Percentiles rank a stretch among this genome's conserved stretches.
Evolutionary conservation across 257 asterid genomes (phyloP).

Genomic region (Craterostigma plantagineum): DNA sequence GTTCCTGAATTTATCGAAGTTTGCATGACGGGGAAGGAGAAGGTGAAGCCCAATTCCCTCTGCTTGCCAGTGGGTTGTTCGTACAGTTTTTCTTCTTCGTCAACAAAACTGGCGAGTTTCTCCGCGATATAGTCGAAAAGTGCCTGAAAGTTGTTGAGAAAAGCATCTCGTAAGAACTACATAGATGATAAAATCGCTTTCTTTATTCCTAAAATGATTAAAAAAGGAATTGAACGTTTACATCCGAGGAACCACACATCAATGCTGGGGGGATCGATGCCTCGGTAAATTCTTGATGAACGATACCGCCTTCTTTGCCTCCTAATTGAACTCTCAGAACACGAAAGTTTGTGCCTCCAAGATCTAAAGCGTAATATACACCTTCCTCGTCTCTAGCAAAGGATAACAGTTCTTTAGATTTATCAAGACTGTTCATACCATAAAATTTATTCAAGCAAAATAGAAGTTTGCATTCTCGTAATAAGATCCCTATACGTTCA

Average conservation of each 20-base stretch:
- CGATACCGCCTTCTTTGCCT: slow-evolving; percentile 46
- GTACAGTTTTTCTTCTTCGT: slow-evolving; percentile 31
- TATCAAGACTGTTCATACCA: no score
- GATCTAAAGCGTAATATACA: slow-evolving; percentile 82
- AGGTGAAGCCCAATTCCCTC: slow-evolving; percentile 70
- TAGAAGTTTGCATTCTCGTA: no score
- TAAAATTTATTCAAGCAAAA: neutral
- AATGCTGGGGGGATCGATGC: slow-evolving; percentile 72
- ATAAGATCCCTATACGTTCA: no score
- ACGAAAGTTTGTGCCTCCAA: slow-evolving; percentile 93
- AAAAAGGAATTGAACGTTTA: slow-evolving; percentile 10
- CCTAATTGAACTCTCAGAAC: slow-evolving; percentile 80
- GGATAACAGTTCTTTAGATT: no score
- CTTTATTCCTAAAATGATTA: neutral
- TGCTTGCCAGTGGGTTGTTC: slow-evolving; percentile 39
- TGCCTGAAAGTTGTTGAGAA: slow-evolving; percentile 22
- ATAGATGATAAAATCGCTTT: no score
- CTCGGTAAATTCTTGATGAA: slow-evolving; percentile 70
- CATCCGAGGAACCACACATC: slow-evolving; percentile 60
- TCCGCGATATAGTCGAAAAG: slow-evolving; percentile 57
- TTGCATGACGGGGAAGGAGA: slow-evolving; percentile 77
- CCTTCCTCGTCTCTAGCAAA: slow-evolving; percentile 62
- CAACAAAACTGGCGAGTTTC: slow-evolving; percentile 41
- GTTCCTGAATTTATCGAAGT: slow-evolving; percentile 64
- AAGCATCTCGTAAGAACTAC: no score